Conservation (phyloP, 306 rosid species). For the Lablab purpureus region DNA sequence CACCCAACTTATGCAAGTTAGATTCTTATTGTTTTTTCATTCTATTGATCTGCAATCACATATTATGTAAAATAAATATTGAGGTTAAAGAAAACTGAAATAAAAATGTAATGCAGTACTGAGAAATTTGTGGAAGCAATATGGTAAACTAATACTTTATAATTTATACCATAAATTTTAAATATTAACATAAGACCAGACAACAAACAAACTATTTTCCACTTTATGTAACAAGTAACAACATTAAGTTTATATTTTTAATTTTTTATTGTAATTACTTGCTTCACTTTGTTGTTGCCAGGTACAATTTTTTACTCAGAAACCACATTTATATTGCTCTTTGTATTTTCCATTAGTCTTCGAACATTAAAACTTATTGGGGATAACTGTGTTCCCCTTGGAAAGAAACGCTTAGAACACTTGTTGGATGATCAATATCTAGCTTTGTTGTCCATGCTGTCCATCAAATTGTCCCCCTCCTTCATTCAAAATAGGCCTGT, state of each 20-base stretch:
- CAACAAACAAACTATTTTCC: constrained; percentile 1
- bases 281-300: constrained; percentile 7
- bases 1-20: background rate
- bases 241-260: background rate
- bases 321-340: background rate
- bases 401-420: background rate
- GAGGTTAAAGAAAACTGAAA: constrained; percentile 5
- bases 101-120: background rate
- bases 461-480: no score
- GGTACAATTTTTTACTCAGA: constrained; percentile 2
- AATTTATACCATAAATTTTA: background rate
- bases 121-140: constrained; percentile 8
- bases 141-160: constrained; percentile 2
- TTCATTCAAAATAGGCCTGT: background rate
- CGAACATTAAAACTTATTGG: background rate
- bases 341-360: background rate
- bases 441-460: no score
- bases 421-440: background rate
- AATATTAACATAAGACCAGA: constrained; percentile 17
- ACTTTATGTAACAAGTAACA: background rate
- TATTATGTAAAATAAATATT: constrained; percentile 14
- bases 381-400: constrained; percentile 12
- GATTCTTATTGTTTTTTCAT: background rate
- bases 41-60: background rate
- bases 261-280: background rate